phyloP scores from a whole-genome alignment of 2,329 filamentous ascomycete genomes.

The Colletotrichum australisinense region DNA sequence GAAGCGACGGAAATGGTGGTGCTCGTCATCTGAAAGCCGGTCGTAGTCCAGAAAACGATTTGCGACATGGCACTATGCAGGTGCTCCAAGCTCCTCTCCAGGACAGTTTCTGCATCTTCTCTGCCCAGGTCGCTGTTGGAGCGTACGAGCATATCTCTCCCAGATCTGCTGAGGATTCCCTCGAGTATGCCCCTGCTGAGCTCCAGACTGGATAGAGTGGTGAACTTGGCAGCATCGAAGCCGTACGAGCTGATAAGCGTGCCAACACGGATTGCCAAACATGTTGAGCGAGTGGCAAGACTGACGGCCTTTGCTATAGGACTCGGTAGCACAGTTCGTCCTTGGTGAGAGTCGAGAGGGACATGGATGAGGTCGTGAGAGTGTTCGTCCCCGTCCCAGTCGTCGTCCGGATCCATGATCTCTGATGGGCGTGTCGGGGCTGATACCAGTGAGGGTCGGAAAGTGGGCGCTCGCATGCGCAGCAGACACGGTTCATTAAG shows the following conservation, averaged over 20 bases:
- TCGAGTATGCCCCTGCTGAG: slow-evolving; percentile 66
- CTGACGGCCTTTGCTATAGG: slow-evolving; percentile 70
- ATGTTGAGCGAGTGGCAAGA: slow-evolving; percentile 69
- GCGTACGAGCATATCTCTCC: slow-evolving; percentile 57
- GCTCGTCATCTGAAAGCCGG: slow-evolving; percentile 69
- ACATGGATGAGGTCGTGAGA: slow-evolving; percentile 29
- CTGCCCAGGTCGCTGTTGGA: slow-evolving; percentile 59
- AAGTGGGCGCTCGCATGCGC: slow-evolving; percentile 21
- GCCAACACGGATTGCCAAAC: slow-evolving; percentile 65
- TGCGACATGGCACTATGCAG: slow-evolving; percentile 69
- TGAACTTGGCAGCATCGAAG: slow-evolving; percentile 65
- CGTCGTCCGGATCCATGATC: slow-evolving; percentile 33
- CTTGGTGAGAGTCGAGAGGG: slow-evolving; percentile 37
- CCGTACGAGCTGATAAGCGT: slow-evolving; percentile 63
- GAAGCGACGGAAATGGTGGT: slow-evolving; percentile 66
- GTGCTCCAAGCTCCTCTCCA: slow-evolving; percentile 67
- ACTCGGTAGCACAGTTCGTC: slow-evolving; percentile 65
- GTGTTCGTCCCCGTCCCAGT: slow-evolving; percentile 21
- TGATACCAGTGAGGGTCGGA: not conserved
- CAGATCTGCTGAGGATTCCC: slow-evolving; percentile 63
- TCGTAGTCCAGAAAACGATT: slow-evolving; percentile 70
- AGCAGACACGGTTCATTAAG: slow-evolving; percentile 25
- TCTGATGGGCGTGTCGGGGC: slow-evolving; percentile 12
- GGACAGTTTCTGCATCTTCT: slow-evolving; percentile 65
- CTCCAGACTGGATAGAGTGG: slow-evolving; percentile 68